Evolutionary conservation across 2,329 filamentous ascomycete genomes (phyloP).

Genomic region (Microcera coccophila): DNA sequence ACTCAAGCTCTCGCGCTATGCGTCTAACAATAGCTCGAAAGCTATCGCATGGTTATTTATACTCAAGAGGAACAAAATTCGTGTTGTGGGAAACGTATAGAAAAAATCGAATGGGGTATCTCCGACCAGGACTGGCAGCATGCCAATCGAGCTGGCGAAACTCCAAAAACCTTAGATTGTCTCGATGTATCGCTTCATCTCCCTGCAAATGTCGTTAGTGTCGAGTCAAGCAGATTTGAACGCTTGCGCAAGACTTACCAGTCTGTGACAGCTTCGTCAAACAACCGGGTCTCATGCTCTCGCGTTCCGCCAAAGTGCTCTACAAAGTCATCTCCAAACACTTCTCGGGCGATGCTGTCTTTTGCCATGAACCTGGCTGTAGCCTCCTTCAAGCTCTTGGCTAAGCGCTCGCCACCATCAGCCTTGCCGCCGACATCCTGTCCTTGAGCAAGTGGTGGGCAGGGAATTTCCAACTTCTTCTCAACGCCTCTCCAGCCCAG

Average conservation of each 20-base stretch:
- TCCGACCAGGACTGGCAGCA: neutral
- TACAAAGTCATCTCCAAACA: slow-evolving; percentile 92
- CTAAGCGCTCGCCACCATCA: slow-evolving; percentile 73
- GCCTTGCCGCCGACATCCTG: slow-evolving; percentile 70
- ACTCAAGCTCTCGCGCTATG: too few relatives aligned
- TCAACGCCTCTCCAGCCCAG: slow-evolving; percentile 89
- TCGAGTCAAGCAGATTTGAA: neutral
- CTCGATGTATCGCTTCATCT: slow-evolving; percentile 74
- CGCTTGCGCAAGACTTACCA: slow-evolving; percentile 59
- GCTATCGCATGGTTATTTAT: too few relatives aligned
- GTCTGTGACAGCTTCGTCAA: slow-evolving; percentile 95
- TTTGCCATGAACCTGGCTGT: slow-evolving; percentile 71
- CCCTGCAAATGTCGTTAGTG: slow-evolving; percentile 55
- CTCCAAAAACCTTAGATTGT: slow-evolving; percentile 47
- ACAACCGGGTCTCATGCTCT: slow-evolving; percentile 84
- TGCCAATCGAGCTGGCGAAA: slow-evolving; percentile 12
- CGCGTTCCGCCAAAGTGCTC: slow-evolving; percentile 91
- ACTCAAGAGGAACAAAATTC: neutral
- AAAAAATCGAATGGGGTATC: neutral
- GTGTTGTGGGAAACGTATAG: too few relatives aligned
- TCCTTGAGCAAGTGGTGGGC: slow-evolving; percentile 79
- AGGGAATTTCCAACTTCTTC: slow-evolving; percentile 80
- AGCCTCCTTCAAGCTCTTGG: slow-evolving; percentile 82
- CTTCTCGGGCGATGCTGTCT: slow-evolving; percentile 84
- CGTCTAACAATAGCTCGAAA: too few relatives aligned